Evolutionary conservation across 257 asterid species (phyloP).

Genomic region (Galeopsis tetrahit): DNA sequence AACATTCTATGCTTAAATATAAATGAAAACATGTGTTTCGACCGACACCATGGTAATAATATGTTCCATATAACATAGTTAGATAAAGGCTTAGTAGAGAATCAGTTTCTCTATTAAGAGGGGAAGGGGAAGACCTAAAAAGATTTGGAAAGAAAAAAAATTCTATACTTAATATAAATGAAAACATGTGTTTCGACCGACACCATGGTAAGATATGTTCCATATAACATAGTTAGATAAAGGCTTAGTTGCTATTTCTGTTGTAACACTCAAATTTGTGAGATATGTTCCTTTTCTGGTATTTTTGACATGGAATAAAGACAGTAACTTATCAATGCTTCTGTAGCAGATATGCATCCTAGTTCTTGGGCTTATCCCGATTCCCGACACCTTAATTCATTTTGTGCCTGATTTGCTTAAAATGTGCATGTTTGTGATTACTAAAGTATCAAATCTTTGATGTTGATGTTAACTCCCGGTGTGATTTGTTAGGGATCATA

Average conservation of each 20-base stretch:
- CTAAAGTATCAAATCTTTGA: neutral
- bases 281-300: neutral
- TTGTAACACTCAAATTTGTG: neutral
- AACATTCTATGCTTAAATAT: neutral
- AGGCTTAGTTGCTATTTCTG: neutral
- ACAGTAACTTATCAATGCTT: slow-evolving; percentile 11
- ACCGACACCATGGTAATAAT: neutral
- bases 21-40: neutral
- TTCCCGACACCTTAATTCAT: neutral
- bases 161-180: neutral
- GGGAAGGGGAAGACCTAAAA: slow-evolving; percentile 1
- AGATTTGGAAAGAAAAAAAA: neutral
- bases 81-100: neutral
- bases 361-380: neutral
- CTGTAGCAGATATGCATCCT: slow-evolving; percentile 1
- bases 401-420: slow-evolving; percentile 2
- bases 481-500: neutral
- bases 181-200: neutral
- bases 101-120: neutral
- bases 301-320: neutral
- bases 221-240: neutral
- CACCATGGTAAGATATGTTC: neutral
- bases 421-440: slow-evolving; percentile 6
- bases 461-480: neutral
- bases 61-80: neutral